Conservation (phyloP, 345 rosid species). For the Passiflora organensis region DNA sequence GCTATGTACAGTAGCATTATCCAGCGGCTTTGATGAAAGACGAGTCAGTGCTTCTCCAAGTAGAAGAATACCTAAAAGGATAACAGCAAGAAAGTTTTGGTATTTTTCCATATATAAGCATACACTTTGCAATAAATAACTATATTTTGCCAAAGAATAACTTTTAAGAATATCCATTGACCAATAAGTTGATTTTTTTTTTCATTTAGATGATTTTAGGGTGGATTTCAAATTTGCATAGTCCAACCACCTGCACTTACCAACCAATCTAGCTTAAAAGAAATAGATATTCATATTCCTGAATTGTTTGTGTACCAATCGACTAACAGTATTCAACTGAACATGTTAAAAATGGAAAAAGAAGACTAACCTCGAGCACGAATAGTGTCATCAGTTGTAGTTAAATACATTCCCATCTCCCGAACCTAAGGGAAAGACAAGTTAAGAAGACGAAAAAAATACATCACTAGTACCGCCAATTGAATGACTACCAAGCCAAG, state of each 20-base stretch:
- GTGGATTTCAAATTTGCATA: background rate
- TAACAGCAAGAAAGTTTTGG: background rate
- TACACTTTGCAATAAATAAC: too few relatives aligned
- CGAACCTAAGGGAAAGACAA: slow-evolving; percentile 44
- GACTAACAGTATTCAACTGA: background rate
- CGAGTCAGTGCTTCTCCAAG: slow-evolving; percentile 58
- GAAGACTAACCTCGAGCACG: slow-evolving; percentile 62
- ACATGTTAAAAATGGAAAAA: background rate
- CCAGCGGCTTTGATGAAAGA: slow-evolving; percentile 56
- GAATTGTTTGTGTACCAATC: background rate
- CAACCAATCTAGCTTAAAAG: background rate
- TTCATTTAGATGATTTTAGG: background rate
- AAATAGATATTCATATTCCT: background rate
- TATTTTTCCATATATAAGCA: too few relatives aligned
- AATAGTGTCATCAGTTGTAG: slow-evolving; percentile 56
- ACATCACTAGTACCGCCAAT: too few relatives aligned
- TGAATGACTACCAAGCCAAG: background rate
- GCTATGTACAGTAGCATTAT: slow-evolving; percentile 45
- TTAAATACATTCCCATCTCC: slow-evolving; percentile 86
- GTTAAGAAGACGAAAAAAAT: too few relatives aligned
- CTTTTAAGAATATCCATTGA: background rate
- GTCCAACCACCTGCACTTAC: background rate
- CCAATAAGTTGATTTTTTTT: background rate
- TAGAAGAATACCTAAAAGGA: slow-evolving; percentile 62
- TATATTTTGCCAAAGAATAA: too few relatives aligned